Evolutionary conservation across 2,329 filamentous ascomycete species (phyloP).

Genomic region (Monosporascus ibericus): DNA sequence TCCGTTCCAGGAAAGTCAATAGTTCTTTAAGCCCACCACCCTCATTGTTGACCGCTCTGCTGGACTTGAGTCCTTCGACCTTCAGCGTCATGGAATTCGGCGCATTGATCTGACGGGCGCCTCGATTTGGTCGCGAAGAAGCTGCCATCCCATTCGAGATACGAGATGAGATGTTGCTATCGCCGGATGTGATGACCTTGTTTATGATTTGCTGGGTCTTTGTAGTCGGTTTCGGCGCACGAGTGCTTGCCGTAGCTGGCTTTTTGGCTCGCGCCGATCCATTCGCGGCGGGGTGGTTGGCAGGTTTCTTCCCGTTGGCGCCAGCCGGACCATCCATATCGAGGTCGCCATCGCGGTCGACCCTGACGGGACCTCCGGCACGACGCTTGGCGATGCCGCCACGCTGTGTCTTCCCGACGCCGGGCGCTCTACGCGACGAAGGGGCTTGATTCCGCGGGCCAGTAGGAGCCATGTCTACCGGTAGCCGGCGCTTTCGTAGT

Average conservation of each 20-base stretch:
- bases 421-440: constrained; percentile 14
- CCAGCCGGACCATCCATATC: constrained; percentile 44
- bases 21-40: constrained; percentile 63
- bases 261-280: constrained; percentile 9
- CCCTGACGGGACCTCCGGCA: constrained; percentile 25
- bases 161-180: constrained; percentile 27
- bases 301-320: constrained; percentile 22
- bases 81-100: constrained; percentile 33
- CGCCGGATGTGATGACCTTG: constrained; percentile 34
- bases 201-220: constrained; percentile 37
- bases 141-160: constrained; percentile 26
- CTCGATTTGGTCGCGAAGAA: constrained; percentile 16
- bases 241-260: constrained; percentile 11
- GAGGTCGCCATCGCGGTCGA: constrained; percentile 54
- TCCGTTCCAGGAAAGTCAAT: constrained; percentile 64
- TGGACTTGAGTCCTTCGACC: constrained; percentile 59
- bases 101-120: constrained; percentile 12
- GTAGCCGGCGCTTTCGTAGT: neutral
- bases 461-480: constrained; percentile 17
- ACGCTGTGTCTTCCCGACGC: constrained; percentile 22
- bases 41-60: constrained; percentile 60
- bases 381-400: constrained; percentile 49
- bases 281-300: constrained; percentile 9
- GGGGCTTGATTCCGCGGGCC: constrained; percentile 14
- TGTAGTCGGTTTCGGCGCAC: constrained; percentile 18